These are phyloP conservation scores for Xerocomus alliaceus DNA, from an alignment of 1,284 basidiomycete genomes.

Conservation along the genomic window DNA sequence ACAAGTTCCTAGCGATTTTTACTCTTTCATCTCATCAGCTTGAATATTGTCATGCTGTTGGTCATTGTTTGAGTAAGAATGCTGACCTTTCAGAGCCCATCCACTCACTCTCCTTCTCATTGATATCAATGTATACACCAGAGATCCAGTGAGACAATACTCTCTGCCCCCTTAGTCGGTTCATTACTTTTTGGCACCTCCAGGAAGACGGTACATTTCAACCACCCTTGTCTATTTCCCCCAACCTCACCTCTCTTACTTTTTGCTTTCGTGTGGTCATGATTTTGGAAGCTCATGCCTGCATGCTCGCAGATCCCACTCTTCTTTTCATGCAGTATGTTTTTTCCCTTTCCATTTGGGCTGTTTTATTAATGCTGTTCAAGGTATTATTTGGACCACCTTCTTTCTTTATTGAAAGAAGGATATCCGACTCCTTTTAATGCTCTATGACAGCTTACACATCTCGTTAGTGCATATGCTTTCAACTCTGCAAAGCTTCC, in stretches of 20 bases:
- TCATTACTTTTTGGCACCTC: constrained; percentile 9
- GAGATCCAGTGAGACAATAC: background rate
- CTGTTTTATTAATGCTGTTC: background rate
- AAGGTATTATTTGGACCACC: background rate
- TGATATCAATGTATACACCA: background rate
- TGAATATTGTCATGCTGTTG: background rate
- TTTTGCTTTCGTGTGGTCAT: background rate
- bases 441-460: background rate
- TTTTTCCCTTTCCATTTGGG: background rate
- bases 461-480: background rate
- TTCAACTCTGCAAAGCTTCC: background rate
- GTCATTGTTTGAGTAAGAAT: background rate
- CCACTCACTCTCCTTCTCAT: background rate
- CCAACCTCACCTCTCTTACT: background rate
- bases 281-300: background rate
- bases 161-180: background rate
- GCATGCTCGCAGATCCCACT: background rate
- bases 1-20: background rate
- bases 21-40: background rate
- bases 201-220: constrained; percentile 4
- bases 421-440: background rate
- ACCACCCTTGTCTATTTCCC: background rate
- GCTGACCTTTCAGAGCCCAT: background rate
- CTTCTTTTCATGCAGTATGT: background rate
- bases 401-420: constrained; percentile 2